Percentiles rank a stretch among this genome's conserved stretches.
These are phyloP conservation scores for Margaritispora aquatica DNA, from an alignment of 495 filamentous ascomycete species.

Conservation along the genomic window DNA sequence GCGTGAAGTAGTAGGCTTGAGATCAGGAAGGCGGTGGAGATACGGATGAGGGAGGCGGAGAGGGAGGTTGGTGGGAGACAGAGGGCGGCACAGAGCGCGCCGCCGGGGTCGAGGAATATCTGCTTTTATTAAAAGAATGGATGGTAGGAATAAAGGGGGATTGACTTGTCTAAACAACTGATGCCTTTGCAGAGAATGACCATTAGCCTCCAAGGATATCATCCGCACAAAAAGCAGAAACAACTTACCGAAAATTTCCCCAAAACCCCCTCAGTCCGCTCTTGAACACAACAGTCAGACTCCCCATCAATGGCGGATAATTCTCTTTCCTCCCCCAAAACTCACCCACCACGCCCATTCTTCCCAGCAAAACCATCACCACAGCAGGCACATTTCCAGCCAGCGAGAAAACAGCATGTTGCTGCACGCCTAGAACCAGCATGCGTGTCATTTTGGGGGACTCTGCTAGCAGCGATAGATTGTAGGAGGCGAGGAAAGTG, in stretches of 20 bases:
- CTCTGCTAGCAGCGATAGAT: too few relatives aligned
- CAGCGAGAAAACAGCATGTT: constrained; percentile 1
- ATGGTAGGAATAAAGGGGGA: neutral
- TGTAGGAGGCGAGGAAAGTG: neutral
- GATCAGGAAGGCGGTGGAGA: neutral
- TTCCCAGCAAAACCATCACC: neutral
- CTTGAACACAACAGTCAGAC: neutral
- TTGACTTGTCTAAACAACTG: neutral
- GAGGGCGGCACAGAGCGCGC: neutral
- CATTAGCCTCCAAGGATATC: neutral
- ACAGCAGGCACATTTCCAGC: neutral
- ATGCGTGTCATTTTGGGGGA: neutral
- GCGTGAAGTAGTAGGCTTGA: neutral
- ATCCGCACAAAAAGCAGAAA: neutral
- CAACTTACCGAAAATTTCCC: neutral
- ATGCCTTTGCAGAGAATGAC: neutral
- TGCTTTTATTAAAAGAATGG: neutral
- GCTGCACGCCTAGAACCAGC: neutral
- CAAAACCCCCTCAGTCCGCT: constrained; percentile 3
- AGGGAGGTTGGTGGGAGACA: neutral
- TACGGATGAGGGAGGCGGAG: neutral
- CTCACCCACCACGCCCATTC: neutral
- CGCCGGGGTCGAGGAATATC: neutral
- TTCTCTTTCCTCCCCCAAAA: constrained; percentile 1
- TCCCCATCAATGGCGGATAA: neutral